Evolutionary conservation across 2,329 filamentous ascomycete genomes (phyloP), one percentile per base, ranked within the genome.

Genomic region (Ceratocystis albifundus): DNA sequence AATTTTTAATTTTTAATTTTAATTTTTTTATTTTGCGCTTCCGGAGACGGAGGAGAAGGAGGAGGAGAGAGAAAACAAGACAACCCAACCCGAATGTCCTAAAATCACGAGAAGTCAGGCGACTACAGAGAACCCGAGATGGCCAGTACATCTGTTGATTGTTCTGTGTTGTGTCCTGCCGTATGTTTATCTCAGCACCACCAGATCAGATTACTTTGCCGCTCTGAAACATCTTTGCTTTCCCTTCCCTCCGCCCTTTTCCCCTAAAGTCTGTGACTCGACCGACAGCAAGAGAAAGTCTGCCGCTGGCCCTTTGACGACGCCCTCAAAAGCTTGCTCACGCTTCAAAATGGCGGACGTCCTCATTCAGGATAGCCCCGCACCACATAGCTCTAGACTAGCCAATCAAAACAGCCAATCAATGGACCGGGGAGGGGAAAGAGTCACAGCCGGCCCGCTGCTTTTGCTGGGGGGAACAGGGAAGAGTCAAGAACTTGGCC

Each of bases 1-100:
- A n/a, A n/a, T n/a, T n/a, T n/a, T n/a, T n/a, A n/a, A n/a, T n/a
- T n/a, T n/a, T n/a, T n/a, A n/a, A n/a, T 12, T 46, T 48, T 61
- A 20, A 46, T 46, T 46, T 46, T 20, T 17, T 1, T 46, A n/a
- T 46, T 17, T n/a, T 4, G 45, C 15, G 48, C 65, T 57, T 67
- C 66, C 66, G 57, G 55, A 67, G 66, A 67, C 66, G 66, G 62
- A 67, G 64, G 62, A 15, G 48, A 4, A 45, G 64, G 50, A 6
- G 17, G 46, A 12, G 32, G 25, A 45, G n/a, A 1, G 12, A 46
- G 45, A 46, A 20, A 17, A 46, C 45, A 17, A 20, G 45, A 46
- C 4, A 46, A n/a, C n/a, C 4, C 4, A 46, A n/a, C n/a, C 4
- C 6, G 45, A 46, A 10, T n/a, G 45, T 36, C 7, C 32, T 8